Evolutionary conservation across 805 yeast genomes (phyloP), one percentile per base, ranked within the genome.

Genomic region (Candida ovalis): DNA sequence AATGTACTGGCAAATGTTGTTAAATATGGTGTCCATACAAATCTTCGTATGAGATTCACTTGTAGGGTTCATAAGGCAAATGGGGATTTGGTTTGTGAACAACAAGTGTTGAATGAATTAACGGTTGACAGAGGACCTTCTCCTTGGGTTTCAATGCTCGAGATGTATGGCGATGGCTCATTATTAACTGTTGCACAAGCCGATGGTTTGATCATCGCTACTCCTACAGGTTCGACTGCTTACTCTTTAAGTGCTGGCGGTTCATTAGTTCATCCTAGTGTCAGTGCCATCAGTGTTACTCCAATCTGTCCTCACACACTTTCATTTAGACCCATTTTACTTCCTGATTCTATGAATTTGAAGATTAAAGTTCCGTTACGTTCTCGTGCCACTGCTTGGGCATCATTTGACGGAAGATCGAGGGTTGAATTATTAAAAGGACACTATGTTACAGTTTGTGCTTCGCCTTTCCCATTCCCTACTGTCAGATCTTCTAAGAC

Each of bases 141-240:
- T 28, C 96, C 98, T 0, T 90, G 83, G 70, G 88, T 91, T 8
- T 86, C 97, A 0, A 86, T 85, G 78, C 74, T 92, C 48, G 97
- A 92, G 61, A 69, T 92, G 23, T 91, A 86, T 58, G 96, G 97
- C 3, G 94, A 92, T 65, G 89, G 86, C 23, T 81, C 88, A 10
- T 70, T 90, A 28, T 71, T 91, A 47, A 91, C 98, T 0, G 85
- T 88, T 22, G 94, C 95, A 1, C 96, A 89, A 65, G 97, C 97
- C 1, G 97, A 91, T 67, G 97, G 97, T 0, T 71, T 91, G 17
- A 91, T 92, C 47, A 76, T 91, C 30, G 95, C 96, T 0, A 90
- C 97, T 0, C 97, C 97, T 3, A 90, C 97, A 0, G 97, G 97
- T 0, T 89, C 97, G 1, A 92, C 98, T 0, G 98, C 98, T 0